Evolutionary conservation across 164 flowering plant species (phyloP).

Genomic region (Chloranthus sessilifolius): DNA sequence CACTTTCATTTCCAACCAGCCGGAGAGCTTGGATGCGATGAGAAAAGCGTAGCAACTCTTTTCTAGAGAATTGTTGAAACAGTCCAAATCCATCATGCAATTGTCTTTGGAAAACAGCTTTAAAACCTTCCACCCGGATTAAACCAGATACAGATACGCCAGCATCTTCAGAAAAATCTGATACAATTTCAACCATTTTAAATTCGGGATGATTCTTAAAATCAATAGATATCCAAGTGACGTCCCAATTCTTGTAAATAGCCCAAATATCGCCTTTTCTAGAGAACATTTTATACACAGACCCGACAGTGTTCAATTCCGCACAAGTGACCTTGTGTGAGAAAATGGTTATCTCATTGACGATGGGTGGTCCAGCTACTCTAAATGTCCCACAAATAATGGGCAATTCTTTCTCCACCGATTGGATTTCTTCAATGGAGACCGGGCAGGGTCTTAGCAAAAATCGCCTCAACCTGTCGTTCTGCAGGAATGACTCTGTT

Average conservation of each 20-base stretch:
- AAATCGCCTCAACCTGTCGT: background rate
- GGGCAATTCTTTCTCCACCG: background rate
- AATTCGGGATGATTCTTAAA: background rate
- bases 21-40: background rate
- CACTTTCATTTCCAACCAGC: background rate
- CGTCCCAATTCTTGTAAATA: background rate
- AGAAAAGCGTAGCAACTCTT: background rate
- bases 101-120: background rate
- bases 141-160: background rate
- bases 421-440: background rate
- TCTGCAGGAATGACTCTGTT: background rate
- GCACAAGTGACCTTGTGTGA: background rate
- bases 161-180: background rate
- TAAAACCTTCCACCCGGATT: background rate
- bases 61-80: background rate
- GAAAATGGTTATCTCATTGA: background rate
- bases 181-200: background rate
- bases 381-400: background rate
- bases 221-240: background rate
- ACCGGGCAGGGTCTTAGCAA: background rate
- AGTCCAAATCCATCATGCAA: background rate
- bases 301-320: background rate
- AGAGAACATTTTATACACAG: background rate
- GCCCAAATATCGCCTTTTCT: background rate
- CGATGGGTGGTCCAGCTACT: background rate